Evolutionary conservation across 257 asterid species (phyloP), one percentile per base, ranked within the genome.

Genomic region (Jacaranda copaia): DNA sequence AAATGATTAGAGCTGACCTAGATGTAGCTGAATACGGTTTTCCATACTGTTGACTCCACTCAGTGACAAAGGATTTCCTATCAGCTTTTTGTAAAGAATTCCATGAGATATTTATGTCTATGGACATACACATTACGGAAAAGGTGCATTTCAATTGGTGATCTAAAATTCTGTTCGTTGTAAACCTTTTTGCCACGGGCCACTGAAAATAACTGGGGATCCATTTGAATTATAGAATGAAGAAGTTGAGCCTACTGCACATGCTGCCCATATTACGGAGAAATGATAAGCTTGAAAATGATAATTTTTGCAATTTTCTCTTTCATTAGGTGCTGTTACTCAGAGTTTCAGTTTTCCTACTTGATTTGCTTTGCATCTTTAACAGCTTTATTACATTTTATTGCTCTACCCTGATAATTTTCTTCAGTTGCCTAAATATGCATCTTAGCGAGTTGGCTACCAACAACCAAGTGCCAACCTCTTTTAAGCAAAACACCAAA

Each of bases 271-370:
- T 56, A n/a, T 32, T 6, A 20, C 25, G 25, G 59, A 43, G 14
- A 20, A 52, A 5, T 51, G 52, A 65, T 16, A 8, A 64, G 39
- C 59, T 65, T 9, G 42, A 14, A 61, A 61, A 8, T 10, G 4
- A 51, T 51, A 8, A 18, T 39, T 38, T 59, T 7, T 36, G 35
- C 16, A 73, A 12, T 19, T 60, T 60, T 4, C 5, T 38, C 4
- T 60, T 49, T 60, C 60, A 43, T 77, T 40, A 59, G 10, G 60
- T 18, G 75, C 55, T 59, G 77, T 18, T 77, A 51, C 19, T 57
- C 59, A 8, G 59, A 49, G 43, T 42, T 51, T 68, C 51, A 43
- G 16, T 15, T 63, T 53, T 1, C 6, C 2, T 42, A 14, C 12
- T 20, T 36, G 46, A 57, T 77, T 46, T 48, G 52, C 12, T 2